phyloP scores from a whole-genome alignment of 78 protist genomes.

The Monocercomonoides exilis region DNA sequence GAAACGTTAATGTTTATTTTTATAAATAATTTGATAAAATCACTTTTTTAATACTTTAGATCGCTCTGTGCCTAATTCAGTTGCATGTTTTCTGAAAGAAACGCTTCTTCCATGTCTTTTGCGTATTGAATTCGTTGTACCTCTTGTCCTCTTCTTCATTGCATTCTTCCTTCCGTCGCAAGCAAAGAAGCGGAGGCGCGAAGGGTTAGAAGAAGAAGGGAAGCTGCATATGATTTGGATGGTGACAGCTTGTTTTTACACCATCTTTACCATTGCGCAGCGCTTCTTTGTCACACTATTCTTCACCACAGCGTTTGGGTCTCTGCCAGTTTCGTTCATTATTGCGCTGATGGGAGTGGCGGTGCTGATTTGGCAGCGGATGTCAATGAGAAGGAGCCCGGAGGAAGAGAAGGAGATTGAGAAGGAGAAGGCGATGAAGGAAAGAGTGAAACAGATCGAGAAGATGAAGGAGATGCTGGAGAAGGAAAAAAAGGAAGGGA shows the following conservation, averaged over 20 bases:
- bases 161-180: neutral
- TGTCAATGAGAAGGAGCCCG: neutral
- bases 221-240: neutral
- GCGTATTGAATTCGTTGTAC: neutral
- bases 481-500: too few relatives aligned
- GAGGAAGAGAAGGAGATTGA: neutral
- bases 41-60: neutral
- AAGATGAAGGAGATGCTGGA: neutral
- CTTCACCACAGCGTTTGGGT: neutral
- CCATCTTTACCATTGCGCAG: neutral
- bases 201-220: neutral
- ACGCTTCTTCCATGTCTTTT: neutral
- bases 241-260: neutral
- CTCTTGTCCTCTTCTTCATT: neutral
- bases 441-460: neutral
- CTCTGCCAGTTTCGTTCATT: neutral
- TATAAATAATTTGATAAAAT: neutral
- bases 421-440: neutral
- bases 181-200: neutral
- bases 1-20: neutral
- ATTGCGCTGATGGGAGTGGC: neutral
- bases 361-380: neutral
- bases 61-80: neutral
- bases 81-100: neutral
- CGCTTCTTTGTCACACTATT: neutral